These are phyloP conservation scores for Malassezia globosa DNA, from an alignment of 1,284 basidiomycete species.

Conservation along the genomic window DNA sequence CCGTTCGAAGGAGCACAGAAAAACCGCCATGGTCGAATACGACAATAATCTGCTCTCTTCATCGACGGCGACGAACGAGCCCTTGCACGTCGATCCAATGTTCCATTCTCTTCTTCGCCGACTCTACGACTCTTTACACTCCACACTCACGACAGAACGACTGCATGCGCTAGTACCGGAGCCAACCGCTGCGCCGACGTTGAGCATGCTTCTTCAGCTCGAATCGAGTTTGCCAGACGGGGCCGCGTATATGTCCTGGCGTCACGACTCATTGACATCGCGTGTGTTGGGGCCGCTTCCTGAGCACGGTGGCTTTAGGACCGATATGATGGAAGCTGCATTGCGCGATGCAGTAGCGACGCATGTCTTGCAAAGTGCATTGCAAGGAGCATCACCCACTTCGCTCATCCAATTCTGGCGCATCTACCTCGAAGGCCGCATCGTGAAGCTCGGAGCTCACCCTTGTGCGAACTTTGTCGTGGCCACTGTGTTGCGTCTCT, in stretches of 20 bases:
- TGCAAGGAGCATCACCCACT: constrained; percentile 14
- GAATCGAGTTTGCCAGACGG: constrained; percentile 9
- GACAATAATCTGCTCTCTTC: too few relatives aligned
- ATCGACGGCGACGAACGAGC: constrained; percentile 2
- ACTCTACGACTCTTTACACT: constrained; percentile 15
- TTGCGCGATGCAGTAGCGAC: constrained; percentile 40
- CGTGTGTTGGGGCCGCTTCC: constrained; percentile 20
- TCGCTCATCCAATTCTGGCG: constrained; percentile 24
- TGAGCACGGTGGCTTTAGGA: constrained; percentile 8
- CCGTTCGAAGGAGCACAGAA: constrained; percentile 24
- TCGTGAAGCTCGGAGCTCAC: constrained; percentile 36
- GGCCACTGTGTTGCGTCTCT: constrained; percentile 19
- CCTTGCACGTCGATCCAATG: constrained; percentile 17
- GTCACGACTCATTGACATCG: constrained; percentile 23
- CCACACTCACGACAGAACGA: constrained; percentile 5
- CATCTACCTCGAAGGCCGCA: constrained; percentile 27
- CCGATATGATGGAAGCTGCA: constrained; percentile 32
- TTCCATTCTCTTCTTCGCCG: constrained; percentile 9
- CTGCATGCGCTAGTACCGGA: constrained; percentile 24
- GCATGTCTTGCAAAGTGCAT: constrained; percentile 30
- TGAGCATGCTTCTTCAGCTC: constrained; percentile 30
- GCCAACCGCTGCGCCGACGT: constrained; percentile 28
- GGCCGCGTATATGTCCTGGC: constrained; percentile 1
- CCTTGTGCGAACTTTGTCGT: constrained; percentile 42
- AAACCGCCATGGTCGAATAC: constrained; percentile 11